Base-by-base conservation (phyloP, 352 stramenopile genomes). In the Phytophthora hybrid region DNA sequence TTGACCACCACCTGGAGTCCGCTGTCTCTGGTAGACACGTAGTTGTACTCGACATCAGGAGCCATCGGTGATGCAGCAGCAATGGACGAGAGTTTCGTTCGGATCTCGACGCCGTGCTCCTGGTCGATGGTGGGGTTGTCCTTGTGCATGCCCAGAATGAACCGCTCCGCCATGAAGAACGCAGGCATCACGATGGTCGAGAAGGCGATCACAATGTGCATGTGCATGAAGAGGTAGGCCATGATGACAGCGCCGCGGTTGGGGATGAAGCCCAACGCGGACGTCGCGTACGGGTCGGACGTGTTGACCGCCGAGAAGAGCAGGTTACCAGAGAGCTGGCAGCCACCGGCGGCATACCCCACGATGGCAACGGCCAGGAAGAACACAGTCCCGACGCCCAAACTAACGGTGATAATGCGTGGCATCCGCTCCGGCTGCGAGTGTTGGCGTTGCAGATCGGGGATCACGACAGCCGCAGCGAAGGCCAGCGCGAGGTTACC, bases 181-280 rank as follows among this genome's bases (percentile, higher is more conserved):
- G 72, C 66, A 0, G 80, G 80, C 68, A 82, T 75, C 13, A 77
- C 66, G 52, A 87, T 73, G 16, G 80, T 79, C 6, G 80, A 78
- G 59, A 87, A 87, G 10, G 79, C 80, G 59, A 87, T 85, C 13
- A 80, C 69, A 61, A 87, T 82, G 71, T 87, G 75, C 9, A 81
- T n/a, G 59, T 81, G 75, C 75, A 81, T 81, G 71, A 81, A 81
- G 18, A 81, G 41, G 60, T 81, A 81, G 4, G 75, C 66, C 71
- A 81, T 77, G 39, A 81, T 72, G 37, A 81, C 75, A 10, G 75
- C 62, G 1, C 75, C 75, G 3, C 71, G 66, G 59, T 61, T 75
- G 8, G 71, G 66, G 32, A 74, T 70, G 54, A 81, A 81, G 9
- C 75, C 75, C 31, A 81, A 21, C n/a, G 71, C 62, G 5, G 75